Percentiles rank a stretch among this genome's conserved stretches.
Evolutionary conservation across 140 eudicot genomes (phyloP).

Genomic region (Stevia rebaudiana): DNA sequence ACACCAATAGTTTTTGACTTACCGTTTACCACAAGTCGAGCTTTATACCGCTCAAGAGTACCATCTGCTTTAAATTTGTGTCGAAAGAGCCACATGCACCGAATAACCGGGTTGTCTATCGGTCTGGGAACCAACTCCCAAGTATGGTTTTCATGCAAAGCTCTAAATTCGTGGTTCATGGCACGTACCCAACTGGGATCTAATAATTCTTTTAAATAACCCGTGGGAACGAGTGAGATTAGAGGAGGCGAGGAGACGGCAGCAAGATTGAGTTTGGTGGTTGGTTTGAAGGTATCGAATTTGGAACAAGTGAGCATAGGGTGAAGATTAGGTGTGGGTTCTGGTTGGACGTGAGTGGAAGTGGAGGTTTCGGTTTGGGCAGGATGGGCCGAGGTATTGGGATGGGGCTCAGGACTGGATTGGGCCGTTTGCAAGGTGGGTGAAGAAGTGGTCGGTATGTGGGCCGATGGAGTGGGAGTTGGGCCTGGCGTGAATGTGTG

Average conservation of each 20-base stretch:
- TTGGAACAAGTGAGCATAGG: neutral
- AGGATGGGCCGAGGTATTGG: too few species aligned
- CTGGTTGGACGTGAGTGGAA: too few species aligned
- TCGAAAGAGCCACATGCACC: neutral
- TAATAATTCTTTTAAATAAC: neutral
- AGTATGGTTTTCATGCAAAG: neutral
- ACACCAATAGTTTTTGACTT: too few species aligned
- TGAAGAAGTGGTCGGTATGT: too few species aligned
- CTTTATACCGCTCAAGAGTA: too few species aligned
- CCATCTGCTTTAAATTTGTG: neutral
- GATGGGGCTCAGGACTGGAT: too few species aligned
- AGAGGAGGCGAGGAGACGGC: neutral
- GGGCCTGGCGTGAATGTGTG: too few species aligned
- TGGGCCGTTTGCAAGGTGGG: too few species aligned
- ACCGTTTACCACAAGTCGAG: too few species aligned
- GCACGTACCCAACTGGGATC: neutral
- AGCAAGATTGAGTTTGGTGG: neutral
- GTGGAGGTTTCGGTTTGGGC: too few species aligned
- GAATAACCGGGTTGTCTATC: neutral
- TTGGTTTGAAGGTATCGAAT: neutral
- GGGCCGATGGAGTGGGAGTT: too few species aligned
- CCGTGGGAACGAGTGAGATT: neutral
- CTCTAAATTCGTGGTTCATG: neutral
- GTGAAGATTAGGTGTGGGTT: neutral
- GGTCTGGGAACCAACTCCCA: neutral